Evolutionary conservation across 2,329 filamentous ascomycete genomes (phyloP).

Genomic region (Alternaria sp.): DNA sequence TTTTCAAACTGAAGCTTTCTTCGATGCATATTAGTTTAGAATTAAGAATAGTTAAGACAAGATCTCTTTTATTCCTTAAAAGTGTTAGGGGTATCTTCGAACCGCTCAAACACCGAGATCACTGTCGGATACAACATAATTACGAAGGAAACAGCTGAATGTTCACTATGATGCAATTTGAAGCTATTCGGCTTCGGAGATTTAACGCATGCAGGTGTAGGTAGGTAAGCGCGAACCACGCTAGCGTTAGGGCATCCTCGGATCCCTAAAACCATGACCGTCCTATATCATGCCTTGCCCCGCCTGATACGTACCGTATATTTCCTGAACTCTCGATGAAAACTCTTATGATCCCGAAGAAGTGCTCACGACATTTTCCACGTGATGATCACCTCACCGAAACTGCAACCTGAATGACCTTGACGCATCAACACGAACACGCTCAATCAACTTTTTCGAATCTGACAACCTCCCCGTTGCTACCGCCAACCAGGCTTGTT

Average conservation of each 20-base stretch:
- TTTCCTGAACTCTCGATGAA: neutral
- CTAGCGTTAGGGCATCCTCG: slow-evolving; percentile 17
- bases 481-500: neutral
- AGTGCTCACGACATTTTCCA: neutral
- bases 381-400: neutral
- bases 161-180: neutral
- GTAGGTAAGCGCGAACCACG: slow-evolving; percentile 14
- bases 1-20: too few species aligned
- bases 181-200: slow-evolving; percentile 9
- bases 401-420: neutral
- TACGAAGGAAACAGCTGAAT: neutral
- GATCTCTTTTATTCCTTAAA: too few species aligned
- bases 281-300: slow-evolving; percentile 12
- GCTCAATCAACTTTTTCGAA: neutral
- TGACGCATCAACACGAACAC: neutral
- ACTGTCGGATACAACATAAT: neutral
- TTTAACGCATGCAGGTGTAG: slow-evolving; percentile 14
- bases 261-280: slow-evolving; percentile 21
- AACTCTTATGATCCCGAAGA: neutral
- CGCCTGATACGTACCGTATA: neutral
- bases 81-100: neutral
- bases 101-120: neutral
- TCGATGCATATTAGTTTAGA: too few species aligned
- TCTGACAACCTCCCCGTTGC: neutral
- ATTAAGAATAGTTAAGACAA: too few species aligned